Evolutionary conservation across 768 basidiomycete species (phyloP), one percentile per base, ranked within the genome.

Genomic region (Tylopilus rubrobrunneus): DNA sequence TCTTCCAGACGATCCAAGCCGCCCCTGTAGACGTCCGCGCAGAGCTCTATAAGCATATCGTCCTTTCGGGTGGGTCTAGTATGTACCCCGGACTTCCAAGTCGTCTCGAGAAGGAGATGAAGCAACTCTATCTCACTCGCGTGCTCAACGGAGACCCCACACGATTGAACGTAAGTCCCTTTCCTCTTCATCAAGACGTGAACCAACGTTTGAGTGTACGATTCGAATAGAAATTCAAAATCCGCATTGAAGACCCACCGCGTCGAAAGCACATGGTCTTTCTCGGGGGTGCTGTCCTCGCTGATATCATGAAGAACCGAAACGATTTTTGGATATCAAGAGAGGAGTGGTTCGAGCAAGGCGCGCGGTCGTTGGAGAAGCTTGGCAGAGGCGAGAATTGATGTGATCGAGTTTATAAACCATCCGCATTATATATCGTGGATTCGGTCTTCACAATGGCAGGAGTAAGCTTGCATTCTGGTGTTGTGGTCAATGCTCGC

Each of bases 231-330:
- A 96, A 98, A 87, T 98, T 99, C 81, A 98, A 99, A 78, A 95
- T 98, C 69, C 85, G 87, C 44, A 98, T 98, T 63, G 96, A 99
- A 71, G 97, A 98, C 72, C 93, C 96, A 28, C 97, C 97, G 29
- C 87, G 94, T 66, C 83, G 97, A 67, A 98, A 98, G 73, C 96
- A 98, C 72, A 97, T 97, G 95, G 96, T 98, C 36, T 98, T 98
- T 86, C 82, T 98, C 8, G 97, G 97, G 25, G 97, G 97, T 45
- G 96, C 93, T n/a, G 96, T 98, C 6, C 76, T 99, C 29, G 96
- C 94, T 3, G 96, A 98, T 71, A 98, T 98, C 73, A 98, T 98
- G 97, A 96, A 96, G 76, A 80, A 77, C 66, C 83, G 92, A 10
- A 83, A 90, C 67, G 90, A 92, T 66, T 99, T 98, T 76, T 97